phyloP scores from a whole-genome alignment of 768 basidiomycete genomes.

The Suillus variegatus region DNA sequence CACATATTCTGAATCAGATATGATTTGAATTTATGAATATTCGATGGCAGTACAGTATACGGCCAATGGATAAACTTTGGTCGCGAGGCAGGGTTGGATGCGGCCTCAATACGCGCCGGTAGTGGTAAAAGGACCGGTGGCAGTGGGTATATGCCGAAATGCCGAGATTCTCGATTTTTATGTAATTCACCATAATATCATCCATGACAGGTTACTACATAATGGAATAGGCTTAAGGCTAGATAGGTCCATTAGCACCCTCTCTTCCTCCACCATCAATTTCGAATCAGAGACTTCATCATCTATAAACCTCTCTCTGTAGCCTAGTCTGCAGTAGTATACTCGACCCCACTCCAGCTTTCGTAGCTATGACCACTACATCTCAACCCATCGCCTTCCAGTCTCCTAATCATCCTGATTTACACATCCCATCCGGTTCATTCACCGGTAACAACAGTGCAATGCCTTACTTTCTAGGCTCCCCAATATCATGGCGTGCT shows the following conservation, averaged over 20 bases:
- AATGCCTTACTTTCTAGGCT: constrained; percentile 72
- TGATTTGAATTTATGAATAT: not conserved
- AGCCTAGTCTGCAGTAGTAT: constrained; percentile 6
- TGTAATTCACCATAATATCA: not conserved
- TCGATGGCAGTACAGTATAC: not conserved
- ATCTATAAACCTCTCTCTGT: constrained; percentile 5
- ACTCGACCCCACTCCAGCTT: not conserved
- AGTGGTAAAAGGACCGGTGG: not conserved
- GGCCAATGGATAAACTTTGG: not conserved
- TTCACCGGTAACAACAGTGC: constrained; percentile 46
- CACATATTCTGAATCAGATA: not conserved
- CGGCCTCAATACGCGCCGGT: not conserved
- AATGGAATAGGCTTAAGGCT: constrained; percentile 20
- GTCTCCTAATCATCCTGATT: constrained; percentile 23
- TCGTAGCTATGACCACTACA: constrained; percentile 33
- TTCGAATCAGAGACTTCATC: constrained; percentile 2
- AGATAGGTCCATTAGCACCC: constrained; percentile 11
- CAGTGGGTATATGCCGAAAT: not conserved
- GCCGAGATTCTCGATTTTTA: constrained; percentile 3
- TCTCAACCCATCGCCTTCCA: constrained; percentile 50
- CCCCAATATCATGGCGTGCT: constrained; percentile 70
- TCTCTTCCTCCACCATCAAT: constrained; percentile 12
- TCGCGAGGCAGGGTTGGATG: not conserved
- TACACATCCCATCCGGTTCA: constrained; percentile 47
- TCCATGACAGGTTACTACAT: not conserved